These are phyloP conservation scores for Tanacetum coccineum DNA, from an alignment of 129 eudicot genomes.

Conservation along the genomic window DNA sequence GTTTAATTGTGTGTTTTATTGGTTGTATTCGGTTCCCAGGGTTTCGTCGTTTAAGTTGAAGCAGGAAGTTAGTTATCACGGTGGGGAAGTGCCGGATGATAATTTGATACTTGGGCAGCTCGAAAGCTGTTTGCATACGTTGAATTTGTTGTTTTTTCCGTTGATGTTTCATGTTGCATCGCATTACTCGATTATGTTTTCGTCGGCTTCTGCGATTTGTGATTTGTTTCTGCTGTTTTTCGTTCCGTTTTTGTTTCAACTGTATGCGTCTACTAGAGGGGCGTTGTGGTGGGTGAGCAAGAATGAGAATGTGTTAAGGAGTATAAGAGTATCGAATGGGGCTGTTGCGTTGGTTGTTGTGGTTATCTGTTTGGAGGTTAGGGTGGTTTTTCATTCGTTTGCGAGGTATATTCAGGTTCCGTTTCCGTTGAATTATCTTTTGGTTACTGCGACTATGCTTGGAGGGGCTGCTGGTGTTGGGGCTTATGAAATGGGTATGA, in stretches of 20 bases:
- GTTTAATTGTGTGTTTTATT: conserved; percentile 70
- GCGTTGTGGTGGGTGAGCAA: conserved; percentile 96
- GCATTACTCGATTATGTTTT: conserved; percentile 56
- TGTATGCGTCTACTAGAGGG: conserved; percentile 88
- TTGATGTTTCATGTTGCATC: conserved; percentile 74
- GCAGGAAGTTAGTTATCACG: conserved; percentile 68
- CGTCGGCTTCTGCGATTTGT: conserved; percentile 60
- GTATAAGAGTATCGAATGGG: conserved; percentile 74
- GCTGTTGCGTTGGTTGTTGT: conserved; percentile 79
- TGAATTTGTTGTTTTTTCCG: conserved; percentile 65
- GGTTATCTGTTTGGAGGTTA: conserved; percentile 81
- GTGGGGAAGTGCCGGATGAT: conserved; percentile 82
- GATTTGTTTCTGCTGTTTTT: conserved; percentile 83
- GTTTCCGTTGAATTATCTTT: conserved; percentile 74
- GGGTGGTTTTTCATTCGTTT: conserved; percentile 94
- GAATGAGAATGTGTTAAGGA: conserved; percentile 54
- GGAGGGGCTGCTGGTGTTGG: conserved; percentile 94
- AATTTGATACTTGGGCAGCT: conserved; percentile 70
- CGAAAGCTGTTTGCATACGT: conserved; percentile 86
- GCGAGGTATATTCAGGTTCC: conserved; percentile 93
- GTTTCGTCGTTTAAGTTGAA: conserved; percentile 72
- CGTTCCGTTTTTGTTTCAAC: conserved; percentile 74
- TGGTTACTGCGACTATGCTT: conserved; percentile 84
- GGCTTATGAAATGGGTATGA: conserved; percentile 83
- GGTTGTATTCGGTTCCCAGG: conserved; percentile 83